Base-by-base conservation (phyloP, 2,329 filamentous ascomycete species). In the Fusarium sp. region DNA sequence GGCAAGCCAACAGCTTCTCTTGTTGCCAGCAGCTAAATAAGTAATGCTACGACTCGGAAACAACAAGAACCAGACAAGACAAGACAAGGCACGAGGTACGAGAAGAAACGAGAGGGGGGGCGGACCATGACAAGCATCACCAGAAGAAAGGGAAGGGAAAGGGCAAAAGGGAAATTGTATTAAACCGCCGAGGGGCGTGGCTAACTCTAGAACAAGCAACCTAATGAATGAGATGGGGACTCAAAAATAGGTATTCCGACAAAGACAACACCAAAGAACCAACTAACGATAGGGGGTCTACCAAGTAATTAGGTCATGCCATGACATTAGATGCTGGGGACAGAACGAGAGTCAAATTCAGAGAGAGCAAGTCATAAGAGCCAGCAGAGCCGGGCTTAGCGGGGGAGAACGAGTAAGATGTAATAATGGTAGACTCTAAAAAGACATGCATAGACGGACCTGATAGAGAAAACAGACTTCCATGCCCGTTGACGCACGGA, bases 1-100 rank as follows among this genome's bases (percentile, higher is more conserved):
- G 84, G 83, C 84, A 75, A 54, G 53, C 69, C 70, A 74, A 52
- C 73, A 68, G 69, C 73, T 71, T 67, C 57, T 71, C 32, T 70
- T 57, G 32, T 55, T 68, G 56, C 56, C 53, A 70, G 69, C 61
- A 60, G 61, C 67, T 65, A 68, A 72, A 58, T 60, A 64, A 59
- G 58, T 30, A 74, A 73, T 73, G 70, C 70, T 72, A 71, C 74
- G 73, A 75, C 71, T 73, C 71, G 72, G 65, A 71, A 67, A 67
- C 45, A 65, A 65, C 53, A 66, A 56, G 62, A 58, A 73, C 41
- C 38, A 64, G 62, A 61, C 62, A 69, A 69, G 73, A 74, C 70
- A 45, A 64, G 55, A 38, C 61, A 75, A 69, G 70, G 72, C 72
- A 76, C 69, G 54, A 71, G 60, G 69, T 69, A 72, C 71, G 69